Percentiles rank a stretch among this genome's conserved stretches.
These are phyloP conservation scores for Eragrostis tef DNA, from an alignment of 202 grass and related monocot genomes.

Conservation along the genomic window DNA sequence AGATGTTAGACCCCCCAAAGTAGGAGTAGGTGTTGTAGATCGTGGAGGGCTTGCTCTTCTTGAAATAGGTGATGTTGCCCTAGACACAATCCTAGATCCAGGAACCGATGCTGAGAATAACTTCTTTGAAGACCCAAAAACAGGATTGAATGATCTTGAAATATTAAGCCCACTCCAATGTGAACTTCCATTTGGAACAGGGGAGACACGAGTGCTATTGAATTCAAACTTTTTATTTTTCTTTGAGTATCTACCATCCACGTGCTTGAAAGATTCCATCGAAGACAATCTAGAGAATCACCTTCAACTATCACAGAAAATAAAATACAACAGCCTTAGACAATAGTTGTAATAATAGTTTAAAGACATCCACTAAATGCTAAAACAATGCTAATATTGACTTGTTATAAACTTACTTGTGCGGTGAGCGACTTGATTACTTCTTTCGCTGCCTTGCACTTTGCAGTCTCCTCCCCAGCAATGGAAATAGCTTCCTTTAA, in stretches of 20 bases:
- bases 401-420: conserved; percentile 60
- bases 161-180: conserved; percentile 84
- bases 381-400: background rate
- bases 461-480: conserved; percentile 82
- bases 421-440: conserved; percentile 96
- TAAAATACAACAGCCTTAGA: conserved; percentile 27
- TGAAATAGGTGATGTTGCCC: conserved; percentile 90
- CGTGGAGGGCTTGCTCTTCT: conserved; percentile 81
- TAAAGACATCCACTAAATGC: background rate
- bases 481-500: conserved; percentile 90
- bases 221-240: conserved; percentile 99
- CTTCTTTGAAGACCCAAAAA: conserved; percentile 92
- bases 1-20: conserved; percentile 82
- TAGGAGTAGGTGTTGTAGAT: conserved; percentile 88
- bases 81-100: conserved; percentile 94
- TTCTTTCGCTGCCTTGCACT: conserved; percentile 96
- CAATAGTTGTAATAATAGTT: conserved; percentile 11
- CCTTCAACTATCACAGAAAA: conserved; percentile 73
- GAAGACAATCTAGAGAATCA: conserved; percentile 91
- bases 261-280: conserved; percentile 80
- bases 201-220: conserved; percentile 83
- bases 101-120: conserved; percentile 97
- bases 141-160: conserved; percentile 94
- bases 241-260: conserved; percentile 74
- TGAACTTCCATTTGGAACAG: conserved; percentile 80